Conservation (phyloP, 2,329 filamentous ascomycete genomes). For the Talaromyces sp. region DNA sequence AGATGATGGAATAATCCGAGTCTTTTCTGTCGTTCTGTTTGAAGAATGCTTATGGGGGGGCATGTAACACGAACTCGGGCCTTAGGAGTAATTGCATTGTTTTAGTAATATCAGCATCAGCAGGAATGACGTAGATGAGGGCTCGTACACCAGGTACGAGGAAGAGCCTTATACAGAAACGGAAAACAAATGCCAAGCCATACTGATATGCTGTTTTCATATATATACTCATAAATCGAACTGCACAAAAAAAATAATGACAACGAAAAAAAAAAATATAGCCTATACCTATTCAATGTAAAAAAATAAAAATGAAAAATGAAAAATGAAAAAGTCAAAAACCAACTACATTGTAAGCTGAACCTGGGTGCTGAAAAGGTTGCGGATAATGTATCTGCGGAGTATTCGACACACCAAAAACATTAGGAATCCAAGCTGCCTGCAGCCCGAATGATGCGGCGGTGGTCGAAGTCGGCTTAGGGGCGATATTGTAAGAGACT, state of each 20-base stretch:
- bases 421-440: slow-evolving; percentile 2
- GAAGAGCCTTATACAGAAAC: background rate
- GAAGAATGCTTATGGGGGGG: background rate
- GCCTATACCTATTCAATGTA: background rate
- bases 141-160: background rate
- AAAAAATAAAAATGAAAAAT: background rate
- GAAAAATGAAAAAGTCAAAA: background rate
- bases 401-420: background rate
- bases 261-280: background rate
- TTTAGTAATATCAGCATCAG: background rate
- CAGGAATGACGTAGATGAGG: background rate
- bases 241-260: background rate
- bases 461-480: background rate
- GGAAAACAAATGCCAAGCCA: background rate
- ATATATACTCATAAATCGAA: background rate
- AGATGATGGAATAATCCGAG: background rate
- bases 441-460: background rate
- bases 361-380: background rate
- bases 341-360: background rate
- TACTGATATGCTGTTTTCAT: background rate
- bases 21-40: background rate
- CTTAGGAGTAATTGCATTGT: background rate
- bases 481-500: background rate
- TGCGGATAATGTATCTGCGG: background rate
- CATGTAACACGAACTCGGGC: background rate